Evolutionary conservation across 192 early-diverging fungal species (phyloP), one percentile per base, ranked within the genome.

Genomic region (Cladochytrium replicatum): DNA sequence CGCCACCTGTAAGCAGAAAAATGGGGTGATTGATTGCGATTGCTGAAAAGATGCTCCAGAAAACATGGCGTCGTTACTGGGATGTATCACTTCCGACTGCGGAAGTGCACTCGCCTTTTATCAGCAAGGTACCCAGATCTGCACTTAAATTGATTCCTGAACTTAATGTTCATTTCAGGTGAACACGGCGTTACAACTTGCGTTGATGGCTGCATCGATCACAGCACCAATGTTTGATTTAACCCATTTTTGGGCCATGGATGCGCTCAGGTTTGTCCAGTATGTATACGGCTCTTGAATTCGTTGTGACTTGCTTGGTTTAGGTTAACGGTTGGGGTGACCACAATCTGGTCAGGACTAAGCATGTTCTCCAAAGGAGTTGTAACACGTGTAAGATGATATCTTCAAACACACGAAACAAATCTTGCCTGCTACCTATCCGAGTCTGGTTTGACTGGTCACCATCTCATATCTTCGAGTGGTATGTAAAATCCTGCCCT

Each of bases 81-180:
- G 90, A 94, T 59, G 71, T 94, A 17, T 82, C 87, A 1, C 82
- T 95, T 23, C 83, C 87, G 3, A 89, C 87, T 4, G 89, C 88
- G 0, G 91, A 98, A 68, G 89, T 98, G 4, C 67, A 72, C 8
- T 91, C 94, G 11, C 93, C 89, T 2, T 54, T 63, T 23, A 86
- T 93, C 29, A 89, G 87, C 67, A 97, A 93, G 52, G 69, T 75
- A 38, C n/a, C n/a, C n/a, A 46, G 5, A 41, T 13, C 22, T 31
- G 1, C 11, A 23, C 38, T 29, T 15, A 21, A 63, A 11, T 22
- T 60, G 1, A 19, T 3, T n/a, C n/a, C 17, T 65, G 6, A 17
- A 31, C 6, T 57, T 56, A 38, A 21, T 57, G 49, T 44, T 22
- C 9, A 7, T 54, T 41, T 7, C 48, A 63, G 67, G 59, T 85